Base-by-base conservation (phyloP, 2,329 filamentous ascomycete species). In the Fonsecaea nubica region DNA sequence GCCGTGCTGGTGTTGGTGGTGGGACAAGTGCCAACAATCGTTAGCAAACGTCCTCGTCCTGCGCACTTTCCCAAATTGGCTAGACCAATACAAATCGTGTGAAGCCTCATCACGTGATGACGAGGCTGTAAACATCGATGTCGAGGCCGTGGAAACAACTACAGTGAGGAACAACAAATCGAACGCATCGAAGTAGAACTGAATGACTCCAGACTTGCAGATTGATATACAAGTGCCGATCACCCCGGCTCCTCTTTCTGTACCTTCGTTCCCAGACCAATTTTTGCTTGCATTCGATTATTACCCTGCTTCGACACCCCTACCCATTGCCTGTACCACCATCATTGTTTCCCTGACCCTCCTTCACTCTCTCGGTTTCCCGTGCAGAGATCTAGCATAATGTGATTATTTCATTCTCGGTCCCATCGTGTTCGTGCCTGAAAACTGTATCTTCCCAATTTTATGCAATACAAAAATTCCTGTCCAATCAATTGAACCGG, bases 381-480 rank as follows among this genome's bases (percentile, higher is more conserved):
- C 54, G 59, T 63, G 56, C 56, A 55, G 54, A 61, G 59, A 60
- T 53, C 54, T 63, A 63, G 56, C 55, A 63, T 65, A 58, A 62
- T 66, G 45, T 53, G 45, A 61, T 61, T 61, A 61, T 68, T 66
- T 67, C 62, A 65, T 56, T 68, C 38, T 50, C 60, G 62, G 59
- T 63, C 65, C 69, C 61, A 60, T 69, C 69, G 64, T 71, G 65
- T 71, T 69, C 62, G 64, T 69, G 62, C 60, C 66, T 64, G 64
- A 64, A 63, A 68, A 63, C 53, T 68, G 63, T 68, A 65, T 66
- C 60, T 60, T 64, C 60, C 59, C 53, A 55, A 60, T 52, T 58
- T 67, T 25, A 69, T 69, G 66, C 64, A 63, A 68, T 69, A 69
- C 63, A 69, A 66, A 63, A 63, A 45, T 42, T 59, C 65, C 63